Evolutionary conservation across 805 yeast species (phyloP).

Genomic region (Lipomyces lipofer): DNA sequence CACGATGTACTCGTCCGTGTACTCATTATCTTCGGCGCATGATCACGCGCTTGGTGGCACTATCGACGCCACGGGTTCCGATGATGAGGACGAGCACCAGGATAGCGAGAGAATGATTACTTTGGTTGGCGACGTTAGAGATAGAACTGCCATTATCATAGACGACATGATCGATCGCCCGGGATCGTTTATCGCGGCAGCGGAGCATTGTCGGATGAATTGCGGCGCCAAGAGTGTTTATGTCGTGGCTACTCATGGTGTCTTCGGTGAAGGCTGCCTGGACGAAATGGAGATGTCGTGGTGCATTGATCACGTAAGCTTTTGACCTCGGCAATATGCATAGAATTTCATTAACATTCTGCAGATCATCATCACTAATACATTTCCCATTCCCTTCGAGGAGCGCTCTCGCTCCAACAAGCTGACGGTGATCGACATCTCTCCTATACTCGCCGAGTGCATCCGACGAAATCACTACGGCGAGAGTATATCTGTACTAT

Average conservation of each 20-base stretch:
- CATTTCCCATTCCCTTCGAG: conserved; percentile 81
- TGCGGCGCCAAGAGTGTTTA: conserved; percentile 94
- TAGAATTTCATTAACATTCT: neutral
- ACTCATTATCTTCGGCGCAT: conserved; percentile 30
- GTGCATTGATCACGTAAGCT: conserved; percentile 60
- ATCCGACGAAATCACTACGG: conserved; percentile 98
- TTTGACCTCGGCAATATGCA: neutral
- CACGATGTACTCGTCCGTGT: conserved; percentile 35
- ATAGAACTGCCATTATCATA: conserved; percentile 85
- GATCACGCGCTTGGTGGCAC: conserved; percentile 75
- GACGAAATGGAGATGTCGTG: conserved; percentile 74
- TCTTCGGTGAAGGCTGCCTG: conserved; percentile 83
- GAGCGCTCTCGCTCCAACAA: conserved; percentile 58
- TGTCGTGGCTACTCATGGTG: conserved; percentile 93
- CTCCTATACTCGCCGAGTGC: conserved; percentile 96
- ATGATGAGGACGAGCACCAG: conserved; percentile 85
- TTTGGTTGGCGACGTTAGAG: conserved; percentile 91
- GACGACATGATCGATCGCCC: conserved; percentile 99
- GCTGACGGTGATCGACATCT: conserved; percentile 84
- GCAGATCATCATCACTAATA: conserved; percentile 90
- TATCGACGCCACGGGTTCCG: conserved; percentile 69
- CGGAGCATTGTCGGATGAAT: conserved; percentile 91
- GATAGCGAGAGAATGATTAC: conserved; percentile 58
- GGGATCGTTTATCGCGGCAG: conserved; percentile 91
- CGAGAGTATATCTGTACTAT: conserved; percentile 26